phyloP scores from a whole-genome alignment of 768 basidiomycete genomes.

The Kwoniella dejecticola region DNA sequence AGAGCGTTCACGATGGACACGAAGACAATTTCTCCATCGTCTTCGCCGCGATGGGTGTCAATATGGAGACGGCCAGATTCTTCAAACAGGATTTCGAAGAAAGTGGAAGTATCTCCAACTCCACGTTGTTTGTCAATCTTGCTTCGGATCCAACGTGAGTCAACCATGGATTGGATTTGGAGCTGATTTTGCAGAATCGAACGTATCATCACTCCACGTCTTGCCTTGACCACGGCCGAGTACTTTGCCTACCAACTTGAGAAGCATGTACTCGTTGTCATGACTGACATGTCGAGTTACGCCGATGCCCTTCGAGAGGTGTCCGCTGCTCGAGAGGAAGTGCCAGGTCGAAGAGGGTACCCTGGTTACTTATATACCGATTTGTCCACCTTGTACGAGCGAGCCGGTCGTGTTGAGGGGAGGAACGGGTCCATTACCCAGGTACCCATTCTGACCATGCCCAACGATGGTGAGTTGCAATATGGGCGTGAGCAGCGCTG shows the following conservation, averaged over 20 bases:
- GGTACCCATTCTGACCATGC: slow-evolving; percentile 99
- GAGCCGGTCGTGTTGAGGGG: slow-evolving; percentile 95
- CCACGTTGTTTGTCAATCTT: slow-evolving; percentile 96
- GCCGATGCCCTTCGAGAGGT: slow-evolving; percentile 63
- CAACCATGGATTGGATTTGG: not conserved
- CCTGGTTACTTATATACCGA: slow-evolving; percentile 78
- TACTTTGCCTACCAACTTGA: slow-evolving; percentile 99
- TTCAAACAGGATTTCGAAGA: slow-evolving; percentile 99
- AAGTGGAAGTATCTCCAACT: slow-evolving; percentile 94
- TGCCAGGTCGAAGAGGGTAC: slow-evolving; percentile 98
- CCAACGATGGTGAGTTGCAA: slow-evolving; percentile 81
- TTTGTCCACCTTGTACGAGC: slow-evolving; percentile 98
- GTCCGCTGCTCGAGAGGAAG: slow-evolving; percentile 97
- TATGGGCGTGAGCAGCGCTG: not conserved
- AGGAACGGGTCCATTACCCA: slow-evolving; percentile 99
- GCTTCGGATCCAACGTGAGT: slow-evolving; percentile 90
- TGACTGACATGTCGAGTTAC: slow-evolving; percentile 80
- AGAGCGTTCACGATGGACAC: slow-evolving; percentile 96
- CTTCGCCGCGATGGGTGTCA: slow-evolving; percentile 99
- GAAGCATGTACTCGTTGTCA: slow-evolving; percentile 98
- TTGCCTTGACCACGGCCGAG: slow-evolving; percentile 96
- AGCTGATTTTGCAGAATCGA: slow-evolving; percentile 65
- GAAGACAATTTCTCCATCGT: slow-evolving; percentile 99
- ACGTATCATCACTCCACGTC: slow-evolving; percentile 97
- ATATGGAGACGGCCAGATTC: slow-evolving; percentile 99